phyloP scores from a whole-genome alignment of 2,329 filamentous ascomycete species.

The Diaporthe vaccinii region DNA sequence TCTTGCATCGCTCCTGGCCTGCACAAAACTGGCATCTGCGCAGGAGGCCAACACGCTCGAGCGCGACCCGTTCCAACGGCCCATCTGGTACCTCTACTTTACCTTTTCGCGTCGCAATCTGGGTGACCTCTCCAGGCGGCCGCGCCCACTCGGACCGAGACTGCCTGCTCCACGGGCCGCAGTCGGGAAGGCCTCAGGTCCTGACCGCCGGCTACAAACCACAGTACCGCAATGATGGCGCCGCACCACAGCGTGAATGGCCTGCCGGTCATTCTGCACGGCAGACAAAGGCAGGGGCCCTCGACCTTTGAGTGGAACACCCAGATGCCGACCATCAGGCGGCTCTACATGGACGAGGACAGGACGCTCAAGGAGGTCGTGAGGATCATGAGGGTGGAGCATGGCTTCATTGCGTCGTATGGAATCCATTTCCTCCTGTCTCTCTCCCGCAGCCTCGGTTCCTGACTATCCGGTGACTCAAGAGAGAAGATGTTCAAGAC shows the following conservation, averaged over 20 bases:
- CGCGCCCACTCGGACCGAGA: not conserved
- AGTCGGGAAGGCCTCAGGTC: conserved; percentile 8
- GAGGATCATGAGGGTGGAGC: conserved; percentile 34
- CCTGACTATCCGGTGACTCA: conserved; percentile 28
- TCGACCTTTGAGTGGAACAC: conserved; percentile 31
- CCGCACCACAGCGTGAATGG: not conserved
- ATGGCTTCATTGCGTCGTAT: conserved; percentile 38
- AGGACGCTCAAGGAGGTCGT: conserved; percentile 39
- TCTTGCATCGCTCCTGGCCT: conserved; percentile 10
- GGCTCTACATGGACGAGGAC: conserved; percentile 39
- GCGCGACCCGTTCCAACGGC: not conserved
- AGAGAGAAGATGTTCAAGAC: conserved; percentile 35
- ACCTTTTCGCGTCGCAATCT: not conserved
- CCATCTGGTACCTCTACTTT: not conserved
- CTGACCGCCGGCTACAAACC: not conserved
- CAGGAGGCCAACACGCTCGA: not conserved
- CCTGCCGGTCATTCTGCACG: conserved; percentile 2
- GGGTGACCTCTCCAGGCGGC: not conserved
- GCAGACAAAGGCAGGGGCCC: not conserved
- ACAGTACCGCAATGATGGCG: not conserved
- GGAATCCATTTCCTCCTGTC: conserved; percentile 8
- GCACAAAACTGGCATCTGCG: not conserved
- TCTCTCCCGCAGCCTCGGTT: conserved; percentile 9
- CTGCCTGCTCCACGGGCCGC: not conserved
- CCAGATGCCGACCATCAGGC: conserved; percentile 36